Evolutionary conservation across 208 protist species (phyloP), one percentile per base, ranked within the genome.

Genomic region (Blechomonas ayalai): DNA sequence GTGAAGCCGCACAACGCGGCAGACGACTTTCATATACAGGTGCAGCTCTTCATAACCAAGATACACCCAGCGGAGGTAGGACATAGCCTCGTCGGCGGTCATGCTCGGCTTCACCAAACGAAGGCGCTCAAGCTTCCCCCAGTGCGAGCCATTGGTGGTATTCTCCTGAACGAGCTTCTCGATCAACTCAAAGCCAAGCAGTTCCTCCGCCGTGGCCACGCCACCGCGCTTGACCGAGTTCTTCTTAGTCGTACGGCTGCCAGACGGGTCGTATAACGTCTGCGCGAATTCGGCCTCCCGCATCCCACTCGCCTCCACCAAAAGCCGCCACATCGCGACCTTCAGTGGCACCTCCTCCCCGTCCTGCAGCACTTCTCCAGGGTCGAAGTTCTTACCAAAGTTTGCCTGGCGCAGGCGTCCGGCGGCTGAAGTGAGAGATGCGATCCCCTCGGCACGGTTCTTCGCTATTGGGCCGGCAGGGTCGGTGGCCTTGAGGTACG

Each of bases 11-110:
- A 82, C 69, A 6, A 83, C 57, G 44, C 77, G 62, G 15, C 61
- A 68, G 64, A 78, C 82, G 26, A 92, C 61, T 50, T 82, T 81
- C 47, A 66, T 62, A 25, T 82, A 57, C 23, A 92, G 73, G 64
- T 92, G 82, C 20, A 77, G 52, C 48, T 85, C 73, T 39, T 88
- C 67, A 52, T 82, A 82, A 18, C 57, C 78, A 23, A 87, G 69
- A 43, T 81, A 82, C 7, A 82, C 71, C 72, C 73, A 92, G 45
- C 60, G 58, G 24, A 92, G 57, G 52, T 85, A 92, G 1, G 58
- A 57, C 1, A 51, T 46, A 15, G 69, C 78, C 24, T 92, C 72
- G 42, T 72, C 59, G 26, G 41, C 50, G 23, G 67, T 68, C 49
- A 85, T 68, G 42, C 73, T 59, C 34, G 67, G 50, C 19, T 69